These are phyloP conservation scores for Ormosia semicastrata DNA, from an alignment of 306 rosid genomes.

Conservation along the genomic window DNA sequence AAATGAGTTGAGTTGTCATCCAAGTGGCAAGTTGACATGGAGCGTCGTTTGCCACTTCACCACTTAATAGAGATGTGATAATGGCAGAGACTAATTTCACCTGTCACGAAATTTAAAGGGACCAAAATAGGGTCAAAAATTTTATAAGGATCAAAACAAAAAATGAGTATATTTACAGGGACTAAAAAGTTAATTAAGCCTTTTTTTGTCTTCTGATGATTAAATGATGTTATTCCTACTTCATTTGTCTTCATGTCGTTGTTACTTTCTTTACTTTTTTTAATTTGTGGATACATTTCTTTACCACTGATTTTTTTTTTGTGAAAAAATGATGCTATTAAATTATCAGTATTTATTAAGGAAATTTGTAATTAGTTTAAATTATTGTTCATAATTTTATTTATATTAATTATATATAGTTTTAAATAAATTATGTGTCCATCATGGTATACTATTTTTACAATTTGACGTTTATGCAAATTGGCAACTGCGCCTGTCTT, in stretches of 20 bases:
- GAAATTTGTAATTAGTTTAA: background rate
- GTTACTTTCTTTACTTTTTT: background rate
- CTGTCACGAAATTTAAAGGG: too few species aligned
- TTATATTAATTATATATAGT: background rate
- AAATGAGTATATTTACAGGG: too few species aligned
- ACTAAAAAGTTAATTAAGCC: too few species aligned
- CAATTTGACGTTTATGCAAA: background rate
- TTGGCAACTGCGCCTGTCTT: background rate
- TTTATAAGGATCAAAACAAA: too few species aligned
- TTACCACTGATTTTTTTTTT: background rate
- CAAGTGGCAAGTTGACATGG: too few species aligned
- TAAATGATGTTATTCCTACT: background rate
- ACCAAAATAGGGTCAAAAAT: too few species aligned
- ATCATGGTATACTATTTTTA: background rate
- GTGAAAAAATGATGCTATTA: background rate
- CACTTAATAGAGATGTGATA: too few species aligned
- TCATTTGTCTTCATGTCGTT: background rate
- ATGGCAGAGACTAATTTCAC: too few species aligned
- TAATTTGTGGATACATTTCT: background rate
- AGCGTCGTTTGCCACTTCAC: too few species aligned
- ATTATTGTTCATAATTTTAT: background rate
- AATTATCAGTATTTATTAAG: background rate
- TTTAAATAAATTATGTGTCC: background rate
- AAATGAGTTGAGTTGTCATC: too few species aligned
- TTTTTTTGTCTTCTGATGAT: background rate